A percentile compares a stretch with the other conserved stretches of the same genome.
These are phyloP conservation scores for Talaromyces sp. DNA, from an alignment of 2,329 filamentous ascomycete genomes.

Conservation along the genomic window DNA sequence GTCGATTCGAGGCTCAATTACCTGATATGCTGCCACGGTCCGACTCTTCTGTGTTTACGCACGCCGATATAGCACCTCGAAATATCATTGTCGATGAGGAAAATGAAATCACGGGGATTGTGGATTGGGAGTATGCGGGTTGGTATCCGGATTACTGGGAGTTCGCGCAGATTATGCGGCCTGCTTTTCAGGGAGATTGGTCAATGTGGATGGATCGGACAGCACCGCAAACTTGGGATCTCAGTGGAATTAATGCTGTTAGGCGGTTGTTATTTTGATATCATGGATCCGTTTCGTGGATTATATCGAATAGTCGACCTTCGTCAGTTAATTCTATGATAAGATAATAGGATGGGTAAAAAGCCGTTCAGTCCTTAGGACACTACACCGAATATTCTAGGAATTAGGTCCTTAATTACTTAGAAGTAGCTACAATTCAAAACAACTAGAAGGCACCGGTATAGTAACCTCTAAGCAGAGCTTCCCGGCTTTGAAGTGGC, in stretches of 20 bases:
- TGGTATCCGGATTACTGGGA: conserved; percentile 18
- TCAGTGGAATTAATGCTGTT: conserved; percentile 28
- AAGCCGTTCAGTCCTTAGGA: background rate
- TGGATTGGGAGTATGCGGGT: conserved; percentile 15
- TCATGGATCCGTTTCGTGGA: background rate
- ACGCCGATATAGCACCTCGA: conserved; percentile 15
- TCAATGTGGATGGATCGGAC: conserved; percentile 31
- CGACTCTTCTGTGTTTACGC: conserved; percentile 20
- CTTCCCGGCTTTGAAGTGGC: background rate
- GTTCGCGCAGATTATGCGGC: conserved; percentile 26
- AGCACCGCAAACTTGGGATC: conserved; percentile 31
- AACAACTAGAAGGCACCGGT: background rate
- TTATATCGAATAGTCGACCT: too few species aligned
- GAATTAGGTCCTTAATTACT: background rate
- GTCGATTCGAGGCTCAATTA: conserved; percentile 24
- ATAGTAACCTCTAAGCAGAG: background rate
- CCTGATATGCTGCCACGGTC: conserved; percentile 29
- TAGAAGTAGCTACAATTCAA: background rate
- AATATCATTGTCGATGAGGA: conserved; percentile 14
- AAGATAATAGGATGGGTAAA: too few species aligned
- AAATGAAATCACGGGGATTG: conserved; percentile 1
- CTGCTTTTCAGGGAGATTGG: conserved; percentile 28
- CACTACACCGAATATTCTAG: background rate
- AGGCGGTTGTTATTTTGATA: conserved; percentile 35
- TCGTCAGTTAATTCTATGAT: too few species aligned